phyloP scores from a whole-genome alignment of 2,329 filamentous ascomycete species.

The Allantophomopsis lycopodina region DNA sequence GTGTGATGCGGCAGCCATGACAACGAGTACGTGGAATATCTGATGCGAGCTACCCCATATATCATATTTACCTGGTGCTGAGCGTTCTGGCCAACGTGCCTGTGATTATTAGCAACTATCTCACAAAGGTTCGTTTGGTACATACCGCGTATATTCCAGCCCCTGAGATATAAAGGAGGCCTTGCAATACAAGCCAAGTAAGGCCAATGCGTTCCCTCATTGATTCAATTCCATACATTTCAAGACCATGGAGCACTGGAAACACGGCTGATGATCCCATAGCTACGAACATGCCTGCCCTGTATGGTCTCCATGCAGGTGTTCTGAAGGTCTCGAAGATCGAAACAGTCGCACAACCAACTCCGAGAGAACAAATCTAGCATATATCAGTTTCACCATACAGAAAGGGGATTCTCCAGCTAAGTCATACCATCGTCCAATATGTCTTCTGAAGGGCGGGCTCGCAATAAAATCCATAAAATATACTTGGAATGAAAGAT shows the following conservation, averaged over 20 bases:
- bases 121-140: slow-evolving; percentile 4
- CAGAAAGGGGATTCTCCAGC: background rate
- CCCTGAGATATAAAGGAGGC: slow-evolving; percentile 71
- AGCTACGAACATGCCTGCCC: slow-evolving; percentile 78
- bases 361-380: slow-evolving; percentile 65
- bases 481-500: slow-evolving; percentile 77
- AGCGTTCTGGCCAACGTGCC: slow-evolving; percentile 72
- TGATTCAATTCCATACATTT: slow-evolving; percentile 49
- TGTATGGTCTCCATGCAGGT: slow-evolving; percentile 70
- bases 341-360: slow-evolving; percentile 65
- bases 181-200: slow-evolving; percentile 67
- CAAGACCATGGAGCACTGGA: slow-evolving; percentile 66
- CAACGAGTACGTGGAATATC: slow-evolving; percentile 84
- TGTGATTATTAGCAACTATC: slow-evolving; percentile 18
- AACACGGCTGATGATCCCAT: slow-evolving; percentile 76
- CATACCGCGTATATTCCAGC: slow-evolving; percentile 74
- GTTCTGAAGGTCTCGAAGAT: slow-evolving; percentile 75
- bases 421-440: slow-evolving; percentile 51
- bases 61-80: slow-evolving; percentile 67
- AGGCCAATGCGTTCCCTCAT: slow-evolving; percentile 67
- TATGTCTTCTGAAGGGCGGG: slow-evolving; percentile 55
- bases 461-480: slow-evolving; percentile 71
- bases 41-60: slow-evolving; percentile 91
- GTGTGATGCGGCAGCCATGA: slow-evolving; percentile 71
- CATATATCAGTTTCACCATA: background rate